phyloP scores from a whole-genome alignment of 306 rosid genomes.

The Coriaria nepalensis region DNA sequence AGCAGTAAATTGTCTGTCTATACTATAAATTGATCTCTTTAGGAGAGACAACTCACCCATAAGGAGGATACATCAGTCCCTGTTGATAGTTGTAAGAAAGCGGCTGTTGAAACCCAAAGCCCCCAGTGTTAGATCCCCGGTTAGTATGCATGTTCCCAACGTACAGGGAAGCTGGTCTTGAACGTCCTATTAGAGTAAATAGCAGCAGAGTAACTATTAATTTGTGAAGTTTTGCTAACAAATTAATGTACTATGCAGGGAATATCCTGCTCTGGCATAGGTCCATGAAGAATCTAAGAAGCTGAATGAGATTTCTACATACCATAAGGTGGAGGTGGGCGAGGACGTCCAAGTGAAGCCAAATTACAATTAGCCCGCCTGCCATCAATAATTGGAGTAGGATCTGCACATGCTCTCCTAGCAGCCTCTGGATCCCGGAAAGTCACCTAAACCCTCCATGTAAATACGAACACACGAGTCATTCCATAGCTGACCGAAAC shows the following conservation, averaged over 20 bases:
- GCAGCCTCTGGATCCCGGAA: conserved; percentile 94
- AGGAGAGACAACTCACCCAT: conserved; percentile 74
- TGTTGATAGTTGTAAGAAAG: conserved; percentile 63
- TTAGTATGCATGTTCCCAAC: conserved; percentile 46
- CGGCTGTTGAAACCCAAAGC: conserved; percentile 82
- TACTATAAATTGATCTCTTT: too few species aligned
- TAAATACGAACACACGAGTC: conserved; percentile 55
- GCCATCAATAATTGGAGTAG: conserved; percentile 81
- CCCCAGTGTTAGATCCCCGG: conserved; percentile 56
- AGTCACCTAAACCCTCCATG: conserved; percentile 99
- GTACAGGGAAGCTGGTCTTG: conserved; percentile 49
- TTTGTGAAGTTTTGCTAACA: background rate
- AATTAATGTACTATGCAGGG: background rate
- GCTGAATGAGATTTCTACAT: conserved; percentile 3
- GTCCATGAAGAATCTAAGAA: background rate
- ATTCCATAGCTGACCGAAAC: conserved; percentile 21
- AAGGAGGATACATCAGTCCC: conserved; percentile 71
- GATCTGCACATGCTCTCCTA: conserved; percentile 83
- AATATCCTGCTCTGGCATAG: background rate
- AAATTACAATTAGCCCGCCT: conserved; percentile 90
- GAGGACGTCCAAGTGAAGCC: conserved; percentile 86
- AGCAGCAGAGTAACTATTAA: background rate
- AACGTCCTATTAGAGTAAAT: conserved; percentile 42
- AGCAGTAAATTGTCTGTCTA: too few species aligned
- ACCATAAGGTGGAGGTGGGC: conserved; percentile 59